A percentile compares a stretch with the other conserved stretches of the same genome.
Evolutionary conservation across 2,329 filamentous ascomycete species (phyloP).

Genomic region (Epichloe festucae): DNA sequence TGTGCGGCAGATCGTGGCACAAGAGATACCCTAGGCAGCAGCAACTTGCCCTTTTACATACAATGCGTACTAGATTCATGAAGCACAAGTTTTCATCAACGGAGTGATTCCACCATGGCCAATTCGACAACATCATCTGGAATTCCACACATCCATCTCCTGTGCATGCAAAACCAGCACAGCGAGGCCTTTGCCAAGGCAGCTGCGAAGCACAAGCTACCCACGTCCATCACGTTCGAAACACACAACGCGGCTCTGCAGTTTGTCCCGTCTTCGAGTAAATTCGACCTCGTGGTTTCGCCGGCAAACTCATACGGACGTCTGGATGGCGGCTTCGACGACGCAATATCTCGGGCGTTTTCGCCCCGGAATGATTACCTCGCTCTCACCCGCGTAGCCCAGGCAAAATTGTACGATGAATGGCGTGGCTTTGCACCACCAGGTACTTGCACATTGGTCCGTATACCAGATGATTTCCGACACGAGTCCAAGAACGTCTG

Average conservation of each 20-base stretch:
- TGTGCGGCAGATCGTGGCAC: no score
- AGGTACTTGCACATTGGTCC: conserved; percentile 34
- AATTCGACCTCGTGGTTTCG: conserved; percentile 37
- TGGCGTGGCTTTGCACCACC: conserved; percentile 38
- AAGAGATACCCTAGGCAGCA: no score
- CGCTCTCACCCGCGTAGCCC: conserved; percentile 32
- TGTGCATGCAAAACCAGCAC: conserved; percentile 12
- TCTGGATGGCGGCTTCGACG: conserved; percentile 41
- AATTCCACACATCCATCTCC: conserved; percentile 9
- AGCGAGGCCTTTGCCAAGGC: conserved; percentile 27
- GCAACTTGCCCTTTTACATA: no score
- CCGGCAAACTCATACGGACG: conserved; percentile 41
- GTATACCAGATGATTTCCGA: conserved; percentile 26
- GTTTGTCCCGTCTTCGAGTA: conserved; percentile 19
- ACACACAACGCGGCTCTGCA: conserved; percentile 27
- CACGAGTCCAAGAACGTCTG: conserved; percentile 22
- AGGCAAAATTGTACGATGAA: conserved; percentile 29
- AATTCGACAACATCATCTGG: no score
- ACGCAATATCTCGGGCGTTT: conserved; percentile 37
- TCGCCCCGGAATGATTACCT: conserved; percentile 30
- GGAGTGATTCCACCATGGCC: neutral
- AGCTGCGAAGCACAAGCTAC: conserved; percentile 17
- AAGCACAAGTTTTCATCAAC: no score
- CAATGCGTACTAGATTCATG: no score
- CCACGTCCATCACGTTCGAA: conserved; percentile 17